Conservation (phyloP, 2,329 filamentous ascomycete species). For the Fusarium piperis region DNA sequence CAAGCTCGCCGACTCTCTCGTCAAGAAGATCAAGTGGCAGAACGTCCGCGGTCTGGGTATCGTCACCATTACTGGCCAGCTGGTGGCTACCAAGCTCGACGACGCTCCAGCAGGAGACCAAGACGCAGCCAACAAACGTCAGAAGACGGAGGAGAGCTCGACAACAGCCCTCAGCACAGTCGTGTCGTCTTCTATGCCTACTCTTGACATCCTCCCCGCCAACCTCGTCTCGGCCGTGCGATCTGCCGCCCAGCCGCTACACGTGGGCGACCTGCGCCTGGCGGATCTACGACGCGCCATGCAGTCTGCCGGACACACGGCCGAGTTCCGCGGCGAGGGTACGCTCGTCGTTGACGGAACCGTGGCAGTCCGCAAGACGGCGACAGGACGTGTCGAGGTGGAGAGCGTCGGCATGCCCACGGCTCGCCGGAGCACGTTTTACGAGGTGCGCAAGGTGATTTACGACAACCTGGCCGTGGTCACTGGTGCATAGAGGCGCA, state of each 20-base stretch:
- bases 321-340: conserved; percentile 93
- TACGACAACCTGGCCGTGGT: conserved; percentile 96
- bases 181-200: conserved; percentile 52
- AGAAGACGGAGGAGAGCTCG: conserved; percentile 54
- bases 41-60: conserved; percentile 89
- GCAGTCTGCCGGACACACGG: conserved; percentile 82
- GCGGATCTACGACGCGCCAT: conserved; percentile 88
- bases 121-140: conserved; percentile 59
- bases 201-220: conserved; percentile 64
- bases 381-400: conserved; percentile 86
- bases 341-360: conserved; percentile 88
- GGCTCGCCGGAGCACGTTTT: conserved; percentile 72
- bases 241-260: conserved; percentile 84
- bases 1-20: conserved; percentile 84
- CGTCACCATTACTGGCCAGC: conserved; percentile 87
- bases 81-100: conserved; percentile 56
- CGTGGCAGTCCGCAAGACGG: conserved; percentile 89
- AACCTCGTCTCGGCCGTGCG: conserved; percentile 76
- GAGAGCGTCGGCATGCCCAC: conserved; percentile 72
- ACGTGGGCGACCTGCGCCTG: conserved; percentile 91
- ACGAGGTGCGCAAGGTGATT: conserved; percentile 88
- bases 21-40: conserved; percentile 93
- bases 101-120: conserved; percentile 52
- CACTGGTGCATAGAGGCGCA: conserved; percentile 66
- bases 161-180: conserved; percentile 41